phyloP scores from a whole-genome alignment of 352 stramenopile species.

The Phytophthora pinifolia region DNA sequence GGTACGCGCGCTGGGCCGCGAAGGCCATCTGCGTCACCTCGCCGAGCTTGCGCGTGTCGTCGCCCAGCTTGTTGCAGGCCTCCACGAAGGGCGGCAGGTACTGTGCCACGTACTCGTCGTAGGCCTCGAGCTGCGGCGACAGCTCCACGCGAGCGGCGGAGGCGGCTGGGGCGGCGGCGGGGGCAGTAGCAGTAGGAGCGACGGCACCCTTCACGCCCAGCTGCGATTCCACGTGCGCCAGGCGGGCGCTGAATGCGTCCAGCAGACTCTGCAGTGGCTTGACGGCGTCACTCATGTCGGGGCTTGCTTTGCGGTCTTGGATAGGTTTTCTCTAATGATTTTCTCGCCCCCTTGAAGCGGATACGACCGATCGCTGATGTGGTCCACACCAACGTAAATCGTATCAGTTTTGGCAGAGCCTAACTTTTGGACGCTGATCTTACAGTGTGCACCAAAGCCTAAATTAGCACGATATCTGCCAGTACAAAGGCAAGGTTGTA shows the following conservation, averaged over 20 bases:
- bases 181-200: slow-evolving; percentile 8
- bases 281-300: slow-evolving; percentile 51
- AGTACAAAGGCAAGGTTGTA: no score
- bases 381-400: no score
- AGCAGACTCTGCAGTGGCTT: slow-evolving; percentile 87
- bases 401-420: no score
- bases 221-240: slow-evolving; percentile 78
- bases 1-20: slow-evolving; percentile 86
- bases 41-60: slow-evolving; percentile 81
- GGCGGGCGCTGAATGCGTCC: slow-evolving; percentile 71
- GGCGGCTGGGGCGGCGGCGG: slow-evolving; percentile 7
- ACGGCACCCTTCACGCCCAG: slow-evolving; percentile 51
- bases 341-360: slow-evolving; percentile 17
- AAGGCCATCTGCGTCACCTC: slow-evolving; percentile 90
- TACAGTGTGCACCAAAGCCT: no score
- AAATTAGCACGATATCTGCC: no score
- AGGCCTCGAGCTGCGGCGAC: slow-evolving; percentile 80
- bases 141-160: slow-evolving; percentile 37
- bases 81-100: slow-evolving; percentile 85
- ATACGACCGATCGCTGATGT: background rate
- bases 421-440: no score
- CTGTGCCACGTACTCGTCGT: slow-evolving; percentile 88
- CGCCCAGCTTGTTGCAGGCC: slow-evolving; percentile 73
- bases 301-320: background rate
- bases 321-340: slow-evolving; percentile 26